Percentiles rank a stretch among this genome's conserved stretches.
These are phyloP conservation scores for Plasmodium knowlesi DNA, from an alignment of 169 alveolate species.

Conservation along the genomic window DNA sequence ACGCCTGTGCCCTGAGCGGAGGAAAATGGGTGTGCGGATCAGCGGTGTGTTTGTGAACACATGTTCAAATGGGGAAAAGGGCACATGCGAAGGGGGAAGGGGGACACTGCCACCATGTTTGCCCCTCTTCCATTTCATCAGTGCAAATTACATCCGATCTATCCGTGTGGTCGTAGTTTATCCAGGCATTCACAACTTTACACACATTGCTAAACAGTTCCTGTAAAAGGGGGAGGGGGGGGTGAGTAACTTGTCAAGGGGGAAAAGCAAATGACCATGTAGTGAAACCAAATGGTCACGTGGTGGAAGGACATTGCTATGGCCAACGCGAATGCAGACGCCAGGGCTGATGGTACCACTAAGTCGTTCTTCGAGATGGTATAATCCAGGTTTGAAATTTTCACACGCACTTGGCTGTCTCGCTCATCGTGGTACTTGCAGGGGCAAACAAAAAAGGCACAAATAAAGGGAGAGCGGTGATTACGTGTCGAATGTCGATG, in stretches of 20 bases:
- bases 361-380: constrained; percentile 62
- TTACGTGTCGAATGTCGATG: background rate
- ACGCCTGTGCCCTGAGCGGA: constrained; percentile 70
- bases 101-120: background rate
- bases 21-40: background rate
- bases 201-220: constrained; percentile 67
- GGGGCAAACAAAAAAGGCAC: background rate
- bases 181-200: constrained; percentile 73
- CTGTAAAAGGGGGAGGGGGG: background rate
- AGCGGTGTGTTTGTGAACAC: background rate
- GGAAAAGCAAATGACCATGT: background rate
- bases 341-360: constrained; percentile 7
- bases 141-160: constrained; percentile 69
- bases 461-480: background rate
- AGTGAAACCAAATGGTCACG: background rate
- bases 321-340: background rate
- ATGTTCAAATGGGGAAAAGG: background rate
- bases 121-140: background rate
- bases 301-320: background rate
- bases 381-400: constrained; percentile 63
- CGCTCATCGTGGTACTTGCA: constrained; percentile 31
- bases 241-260: too few species aligned
- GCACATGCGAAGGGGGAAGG: background rate
- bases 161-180: constrained; percentile 73
- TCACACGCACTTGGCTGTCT: constrained; percentile 20